Conservation (phyloP, 129 eudicot species). For the Glebionis coronaria region DNA sequence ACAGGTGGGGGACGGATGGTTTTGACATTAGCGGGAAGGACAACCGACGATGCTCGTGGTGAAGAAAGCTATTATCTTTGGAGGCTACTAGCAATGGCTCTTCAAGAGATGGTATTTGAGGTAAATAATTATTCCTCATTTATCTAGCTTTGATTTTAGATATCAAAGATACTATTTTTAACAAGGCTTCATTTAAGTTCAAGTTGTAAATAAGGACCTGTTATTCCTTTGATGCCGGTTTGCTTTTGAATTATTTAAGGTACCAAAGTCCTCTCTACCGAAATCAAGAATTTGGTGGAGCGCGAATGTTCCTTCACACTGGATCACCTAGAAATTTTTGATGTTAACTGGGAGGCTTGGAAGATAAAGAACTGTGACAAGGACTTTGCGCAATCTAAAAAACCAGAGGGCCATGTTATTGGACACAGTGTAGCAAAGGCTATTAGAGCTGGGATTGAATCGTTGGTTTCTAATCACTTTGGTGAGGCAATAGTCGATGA, state of each 20-base stretch:
- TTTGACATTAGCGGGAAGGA: constrained; percentile 43
- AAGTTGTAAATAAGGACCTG: too few relatives aligned
- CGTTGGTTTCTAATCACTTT: constrained; percentile 46
- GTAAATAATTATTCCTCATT: constrained; percentile 18
- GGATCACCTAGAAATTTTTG: constrained; percentile 30
- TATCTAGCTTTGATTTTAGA: not conserved
- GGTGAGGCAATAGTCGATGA: constrained; percentile 44
- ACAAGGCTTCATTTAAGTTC: too few relatives aligned
- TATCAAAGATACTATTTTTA: not conserved
- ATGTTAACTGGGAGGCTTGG: constrained; percentile 36
- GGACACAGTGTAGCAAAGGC: constrained; percentile 38
- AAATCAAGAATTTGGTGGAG: constrained; percentile 35
- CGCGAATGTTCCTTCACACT: constrained; percentile 39
- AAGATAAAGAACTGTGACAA: not conserved
- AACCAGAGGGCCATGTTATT: constrained; percentile 3
- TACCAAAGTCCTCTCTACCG: not conserved
- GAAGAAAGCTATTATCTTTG: constrained; percentile 46
- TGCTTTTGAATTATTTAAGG: not conserved
- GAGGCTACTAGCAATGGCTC: constrained; percentile 55
- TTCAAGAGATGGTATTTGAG: constrained; percentile 53
- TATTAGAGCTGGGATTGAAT: constrained; percentile 44
- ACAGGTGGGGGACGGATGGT: constrained; percentile 54
- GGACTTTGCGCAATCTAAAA: not conserved
- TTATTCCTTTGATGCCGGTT: not conserved
- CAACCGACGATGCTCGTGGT: constrained; percentile 13